Evolutionary conservation across 129 eudicot genomes (phyloP).

Genomic region (Logfia minima): DNA sequence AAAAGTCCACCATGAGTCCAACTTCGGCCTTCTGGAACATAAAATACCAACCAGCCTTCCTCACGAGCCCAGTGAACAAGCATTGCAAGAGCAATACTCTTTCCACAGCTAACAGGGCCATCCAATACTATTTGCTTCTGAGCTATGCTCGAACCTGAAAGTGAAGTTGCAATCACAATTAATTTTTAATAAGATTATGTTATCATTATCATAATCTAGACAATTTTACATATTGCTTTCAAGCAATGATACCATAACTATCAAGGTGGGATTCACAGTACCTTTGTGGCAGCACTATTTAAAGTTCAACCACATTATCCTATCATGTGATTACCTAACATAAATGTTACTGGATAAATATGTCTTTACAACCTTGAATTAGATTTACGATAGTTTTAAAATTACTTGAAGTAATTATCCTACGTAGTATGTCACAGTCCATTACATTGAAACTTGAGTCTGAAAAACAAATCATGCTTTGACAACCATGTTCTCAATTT

Average conservation of each 20-base stretch:
- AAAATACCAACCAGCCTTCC: slow-evolving; percentile 89
- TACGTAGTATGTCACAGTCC: neutral
- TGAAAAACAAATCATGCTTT: neutral
- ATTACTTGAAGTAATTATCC: neutral
- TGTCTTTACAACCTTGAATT: neutral
- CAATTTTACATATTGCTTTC: neutral
- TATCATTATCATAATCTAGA: neutral
- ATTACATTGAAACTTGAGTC: neutral
- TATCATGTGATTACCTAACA: neutral
- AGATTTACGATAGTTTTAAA: neutral
- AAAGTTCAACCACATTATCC: neutral
- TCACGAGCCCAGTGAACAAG: slow-evolving; percentile 96
- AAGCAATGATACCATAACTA: neutral
- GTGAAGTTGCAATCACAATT: slow-evolving; percentile 11
- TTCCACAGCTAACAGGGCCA: slow-evolving; percentile 89
- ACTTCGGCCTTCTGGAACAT: slow-evolving; percentile 73
- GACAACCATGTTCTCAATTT: neutral
- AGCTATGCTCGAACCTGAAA: slow-evolving; percentile 54
- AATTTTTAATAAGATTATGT: neutral
- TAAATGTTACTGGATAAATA: neutral
- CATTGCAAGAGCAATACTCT: slow-evolving; percentile 94
- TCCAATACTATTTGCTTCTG: slow-evolving; percentile 82
- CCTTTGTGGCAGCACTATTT: neutral
- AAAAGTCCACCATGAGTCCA: slow-evolving; percentile 98
- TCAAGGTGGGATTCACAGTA: neutral